Evolutionary conservation across 139 green algal genomes (phyloP).

Genomic region (Chlorokybus atmophyticus): DNA sequence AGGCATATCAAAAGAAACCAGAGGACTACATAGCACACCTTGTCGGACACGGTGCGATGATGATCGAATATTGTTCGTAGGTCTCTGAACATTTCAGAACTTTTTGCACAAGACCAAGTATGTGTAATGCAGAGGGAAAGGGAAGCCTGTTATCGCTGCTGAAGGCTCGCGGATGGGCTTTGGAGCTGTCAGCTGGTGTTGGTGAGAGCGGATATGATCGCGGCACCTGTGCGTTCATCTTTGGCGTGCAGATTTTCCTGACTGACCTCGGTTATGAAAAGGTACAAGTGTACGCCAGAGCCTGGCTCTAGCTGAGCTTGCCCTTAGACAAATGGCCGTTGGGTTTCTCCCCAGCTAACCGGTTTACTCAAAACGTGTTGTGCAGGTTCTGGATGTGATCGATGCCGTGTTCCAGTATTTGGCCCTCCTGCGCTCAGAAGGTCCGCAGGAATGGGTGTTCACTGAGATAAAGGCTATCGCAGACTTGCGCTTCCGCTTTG

Average conservation of each 20-base stretch:
- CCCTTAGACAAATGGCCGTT: no score
- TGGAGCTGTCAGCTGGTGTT: constrained; percentile 68
- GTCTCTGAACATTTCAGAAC: no score
- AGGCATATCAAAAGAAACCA: constrained; percentile 60
- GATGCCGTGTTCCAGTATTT: constrained; percentile 73
- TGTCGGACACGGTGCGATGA: constrained; percentile 68
- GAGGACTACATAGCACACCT: constrained; percentile 85
- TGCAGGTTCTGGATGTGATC: constrained; percentile 31
- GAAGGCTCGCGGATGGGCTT: constrained; percentile 39
- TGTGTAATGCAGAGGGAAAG: constrained; percentile 18
- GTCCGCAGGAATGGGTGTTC: constrained; percentile 71
- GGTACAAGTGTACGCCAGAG: constrained; percentile 3
- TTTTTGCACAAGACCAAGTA: no score
- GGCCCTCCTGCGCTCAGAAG: constrained; percentile 46
- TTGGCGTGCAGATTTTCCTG: constrained; percentile 37
- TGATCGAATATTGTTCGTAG: background rate
- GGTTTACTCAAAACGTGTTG: no score
- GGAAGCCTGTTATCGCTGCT: constrained; percentile 25
- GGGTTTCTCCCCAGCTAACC: no score
- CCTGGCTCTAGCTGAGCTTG: background rate
- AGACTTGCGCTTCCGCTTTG: constrained; percentile 42
- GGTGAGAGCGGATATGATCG: constrained; percentile 38
- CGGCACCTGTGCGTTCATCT: constrained; percentile 47
- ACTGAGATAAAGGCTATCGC: constrained; percentile 61
- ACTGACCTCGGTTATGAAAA: constrained; percentile 63